A percentile compares a stretch with the other conserved stretches of the same genome.
phyloP scores from a whole-genome alignment of 441 rosid species.

The Euphorbia celastroides region DNA sequence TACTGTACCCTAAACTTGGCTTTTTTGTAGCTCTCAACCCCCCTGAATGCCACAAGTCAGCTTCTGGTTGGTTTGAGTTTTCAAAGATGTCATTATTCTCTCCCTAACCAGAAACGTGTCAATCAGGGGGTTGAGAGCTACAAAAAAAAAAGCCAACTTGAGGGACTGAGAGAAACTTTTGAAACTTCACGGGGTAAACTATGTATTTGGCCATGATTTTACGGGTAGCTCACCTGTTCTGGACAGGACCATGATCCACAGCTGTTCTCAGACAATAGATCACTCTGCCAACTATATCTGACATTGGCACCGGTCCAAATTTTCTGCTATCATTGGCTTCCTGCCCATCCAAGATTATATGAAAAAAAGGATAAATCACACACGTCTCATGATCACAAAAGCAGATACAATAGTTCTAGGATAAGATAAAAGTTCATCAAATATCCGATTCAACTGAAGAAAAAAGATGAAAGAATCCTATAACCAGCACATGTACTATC shows the following conservation, averaged over 20 bases:
- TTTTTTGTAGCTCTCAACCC: no score
- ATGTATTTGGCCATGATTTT: background rate
- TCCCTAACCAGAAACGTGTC: no score
- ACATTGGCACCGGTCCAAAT: constrained; percentile 79
- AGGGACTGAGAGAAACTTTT: no score
- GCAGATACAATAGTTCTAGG: background rate
- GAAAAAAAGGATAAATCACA: constrained; percentile 7
- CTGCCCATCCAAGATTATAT: constrained; percentile 30
- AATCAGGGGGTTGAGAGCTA: no score
- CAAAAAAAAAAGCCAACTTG: no score
- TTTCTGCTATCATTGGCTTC: constrained; percentile 84
- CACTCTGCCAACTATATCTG: constrained; percentile 74
- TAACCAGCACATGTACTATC: background rate
- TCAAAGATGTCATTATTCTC: no score
- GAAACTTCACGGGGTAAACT: no score
- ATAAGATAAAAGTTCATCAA: background rate
- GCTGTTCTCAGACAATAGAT: constrained; percentile 75
- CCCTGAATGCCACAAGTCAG: no score
- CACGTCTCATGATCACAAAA: background rate
- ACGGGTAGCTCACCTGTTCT: constrained; percentile 58
- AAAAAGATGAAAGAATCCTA: constrained; percentile 4
- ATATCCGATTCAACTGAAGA: background rate
- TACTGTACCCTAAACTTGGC: no score
- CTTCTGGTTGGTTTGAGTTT: no score
- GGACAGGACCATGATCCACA: constrained; percentile 88